Evolutionary conservation across 2,329 filamentous ascomycete genomes (phyloP).

Genomic region (Fusarium agapanthi): DNA sequence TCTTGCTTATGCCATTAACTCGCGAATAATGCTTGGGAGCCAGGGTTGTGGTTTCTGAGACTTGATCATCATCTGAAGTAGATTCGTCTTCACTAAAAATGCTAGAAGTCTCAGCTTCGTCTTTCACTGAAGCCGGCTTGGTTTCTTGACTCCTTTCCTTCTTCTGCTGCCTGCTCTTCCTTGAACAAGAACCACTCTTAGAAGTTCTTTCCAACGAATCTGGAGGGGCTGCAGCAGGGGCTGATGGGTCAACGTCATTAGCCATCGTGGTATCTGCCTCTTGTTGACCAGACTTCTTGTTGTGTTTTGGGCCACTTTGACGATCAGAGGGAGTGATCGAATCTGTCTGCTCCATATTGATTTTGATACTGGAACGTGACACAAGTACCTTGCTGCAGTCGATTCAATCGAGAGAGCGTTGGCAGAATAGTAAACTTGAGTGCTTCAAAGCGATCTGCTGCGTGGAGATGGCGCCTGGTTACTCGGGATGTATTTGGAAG

Average conservation of each 20-base stretch:
- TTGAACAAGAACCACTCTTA: constrained; percentile 16
- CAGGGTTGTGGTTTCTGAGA: background rate
- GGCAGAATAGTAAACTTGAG: background rate
- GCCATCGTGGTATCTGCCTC: constrained; percentile 18
- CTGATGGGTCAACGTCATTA: constrained; percentile 14
- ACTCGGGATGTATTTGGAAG: background rate
- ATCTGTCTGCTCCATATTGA: constrained; percentile 33
- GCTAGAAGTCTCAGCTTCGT: constrained; percentile 15
- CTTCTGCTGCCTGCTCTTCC: constrained; percentile 23
- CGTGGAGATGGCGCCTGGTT: background rate
- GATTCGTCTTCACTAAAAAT: constrained; percentile 14
- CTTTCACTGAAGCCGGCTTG: constrained; percentile 1
- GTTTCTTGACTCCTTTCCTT: constrained; percentile 15
- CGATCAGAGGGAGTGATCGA: constrained; percentile 28
- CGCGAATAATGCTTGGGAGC: constrained; percentile 22
- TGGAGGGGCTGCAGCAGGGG: constrained; percentile 4
- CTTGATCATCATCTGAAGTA: constrained; percentile 23
- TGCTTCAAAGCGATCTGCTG: background rate
- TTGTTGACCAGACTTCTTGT: constrained; percentile 27
- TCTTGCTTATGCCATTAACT: constrained; percentile 18
- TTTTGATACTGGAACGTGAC: background rate
- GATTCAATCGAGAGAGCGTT: background rate
- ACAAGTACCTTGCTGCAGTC: background rate
- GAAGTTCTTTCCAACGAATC: constrained; percentile 9
- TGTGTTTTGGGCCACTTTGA: constrained; percentile 21